Evolutionary conservation across 2,329 filamentous ascomycete genomes (phyloP).

Genomic region (Claviceps sp.): DNA sequence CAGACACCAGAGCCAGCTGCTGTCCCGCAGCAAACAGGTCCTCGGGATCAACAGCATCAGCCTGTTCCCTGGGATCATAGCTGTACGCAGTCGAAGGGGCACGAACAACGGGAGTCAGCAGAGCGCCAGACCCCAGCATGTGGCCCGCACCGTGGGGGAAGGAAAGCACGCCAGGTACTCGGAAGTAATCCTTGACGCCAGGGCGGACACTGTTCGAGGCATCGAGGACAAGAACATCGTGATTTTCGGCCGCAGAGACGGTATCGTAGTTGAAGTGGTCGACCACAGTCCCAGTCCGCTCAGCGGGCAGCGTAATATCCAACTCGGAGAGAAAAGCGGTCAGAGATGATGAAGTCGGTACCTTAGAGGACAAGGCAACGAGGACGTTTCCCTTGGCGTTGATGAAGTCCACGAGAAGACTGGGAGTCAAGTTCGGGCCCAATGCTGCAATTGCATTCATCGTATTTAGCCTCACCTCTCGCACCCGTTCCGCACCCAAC

Average conservation of each 20-base stretch:
- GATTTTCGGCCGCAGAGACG: conserved; percentile 60
- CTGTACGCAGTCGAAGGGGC: conserved; percentile 79
- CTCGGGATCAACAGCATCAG: conserved; percentile 47
- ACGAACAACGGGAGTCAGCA: conserved; percentile 69
- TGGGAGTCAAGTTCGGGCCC: conserved; percentile 76
- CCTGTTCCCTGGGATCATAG: conserved; percentile 85
- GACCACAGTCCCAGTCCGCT: conserved; percentile 73
- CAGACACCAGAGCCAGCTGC: conserved; percentile 75
- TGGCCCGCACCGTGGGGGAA: conserved; percentile 74
- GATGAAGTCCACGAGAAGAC: conserved; percentile 78
- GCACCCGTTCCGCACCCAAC: not conserved
- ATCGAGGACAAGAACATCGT: conserved; percentile 76
- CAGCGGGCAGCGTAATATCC: conserved; percentile 75
- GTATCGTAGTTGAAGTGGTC: conserved; percentile 94
- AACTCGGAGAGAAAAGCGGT: conserved; percentile 73
- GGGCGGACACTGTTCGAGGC: conserved; percentile 50
- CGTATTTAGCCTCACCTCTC: not conserved
- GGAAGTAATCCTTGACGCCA: conserved; percentile 68
- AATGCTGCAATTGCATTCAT: conserved; percentile 42
- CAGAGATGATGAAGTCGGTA: conserved; percentile 57
- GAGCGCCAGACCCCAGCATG: conserved; percentile 60
- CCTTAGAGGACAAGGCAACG: conserved; percentile 63
- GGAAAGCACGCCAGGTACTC: conserved; percentile 48
- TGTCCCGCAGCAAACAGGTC: conserved; percentile 74
- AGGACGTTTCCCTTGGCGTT: conserved; percentile 87